Evolutionary conservation across 768 basidiomycete species (phyloP).

Genomic region (Guyanaporus albipodus): DNA sequence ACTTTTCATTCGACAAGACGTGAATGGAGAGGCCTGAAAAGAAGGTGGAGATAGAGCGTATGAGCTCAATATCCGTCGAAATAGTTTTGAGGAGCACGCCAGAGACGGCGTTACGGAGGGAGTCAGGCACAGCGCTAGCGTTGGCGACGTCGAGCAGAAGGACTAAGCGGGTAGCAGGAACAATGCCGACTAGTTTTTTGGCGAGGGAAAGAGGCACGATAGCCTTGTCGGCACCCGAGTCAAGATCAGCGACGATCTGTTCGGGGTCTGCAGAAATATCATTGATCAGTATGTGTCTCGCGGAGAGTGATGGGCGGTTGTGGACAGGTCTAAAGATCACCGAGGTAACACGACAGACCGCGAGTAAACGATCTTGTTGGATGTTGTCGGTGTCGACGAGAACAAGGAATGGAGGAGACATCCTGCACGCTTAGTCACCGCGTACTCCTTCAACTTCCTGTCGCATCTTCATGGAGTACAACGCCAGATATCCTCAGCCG

Average conservation of each 20-base stretch:
- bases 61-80: slow-evolving; percentile 68
- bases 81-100: slow-evolving; percentile 78
- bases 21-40: slow-evolving; percentile 61
- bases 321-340: slow-evolving; percentile 49
- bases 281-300: slow-evolving; percentile 56
- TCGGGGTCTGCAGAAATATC: slow-evolving; percentile 45
- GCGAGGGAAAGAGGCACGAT: slow-evolving; percentile 67
- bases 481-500: slow-evolving; percentile 66
- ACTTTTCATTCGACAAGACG: slow-evolving; percentile 52
- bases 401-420: slow-evolving; percentile 48
- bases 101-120: slow-evolving; percentile 65
- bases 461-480: slow-evolving; percentile 53
- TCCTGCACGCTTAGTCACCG: slow-evolving; percentile 22
- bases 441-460: neutral
- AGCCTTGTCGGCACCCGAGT: slow-evolving; percentile 76
- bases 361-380: slow-evolving; percentile 46
- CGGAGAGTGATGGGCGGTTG: slow-evolving; percentile 28
- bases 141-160: slow-evolving; percentile 73
- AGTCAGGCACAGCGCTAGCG: slow-evolving; percentile 72
- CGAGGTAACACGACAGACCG: slow-evolving; percentile 74
- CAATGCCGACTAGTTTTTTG: slow-evolving; percentile 58
- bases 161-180: slow-evolving; percentile 70
- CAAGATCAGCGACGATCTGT: slow-evolving; percentile 60
- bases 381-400: slow-evolving; percentile 46
- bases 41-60: slow-evolving; percentile 73